A percentile compares a stretch with the other conserved stretches of the same genome.
Evolutionary conservation across 169 alveolate genomes (phyloP).

Genomic region (Plasmodium coatneyi): DNA sequence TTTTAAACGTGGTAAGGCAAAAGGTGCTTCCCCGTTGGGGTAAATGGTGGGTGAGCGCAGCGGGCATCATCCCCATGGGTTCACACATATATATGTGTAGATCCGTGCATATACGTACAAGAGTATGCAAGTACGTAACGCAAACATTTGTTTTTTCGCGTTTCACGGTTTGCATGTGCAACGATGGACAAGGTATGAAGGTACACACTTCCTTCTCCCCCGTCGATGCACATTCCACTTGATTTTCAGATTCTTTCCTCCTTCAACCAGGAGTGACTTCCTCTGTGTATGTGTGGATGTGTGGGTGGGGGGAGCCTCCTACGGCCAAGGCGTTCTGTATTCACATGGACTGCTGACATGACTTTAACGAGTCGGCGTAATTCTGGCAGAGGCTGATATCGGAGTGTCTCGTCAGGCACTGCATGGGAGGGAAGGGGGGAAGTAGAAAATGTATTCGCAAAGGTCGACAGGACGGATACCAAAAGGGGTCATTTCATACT

Average conservation of each 20-base stretch:
- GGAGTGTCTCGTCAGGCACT: constrained; percentile 72
- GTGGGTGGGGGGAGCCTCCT: not conserved
- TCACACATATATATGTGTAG: not conserved
- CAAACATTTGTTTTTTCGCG: not conserved
- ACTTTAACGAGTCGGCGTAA: constrained; percentile 69
- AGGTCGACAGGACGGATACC: not conserved
- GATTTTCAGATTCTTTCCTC: not conserved
- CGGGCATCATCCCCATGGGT: not conserved
- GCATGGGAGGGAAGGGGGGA: not conserved
- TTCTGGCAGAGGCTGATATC: constrained; percentile 73
- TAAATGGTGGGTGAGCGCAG: not conserved
- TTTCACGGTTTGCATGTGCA: not conserved
- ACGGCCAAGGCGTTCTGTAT: not conserved
- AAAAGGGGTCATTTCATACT: not conserved
- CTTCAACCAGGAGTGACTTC: not conserved
- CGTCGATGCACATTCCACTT: not conserved
- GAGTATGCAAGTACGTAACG: not conserved
- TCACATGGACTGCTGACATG: constrained; percentile 74
- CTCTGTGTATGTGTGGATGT: no score
- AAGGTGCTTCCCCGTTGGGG: not conserved
- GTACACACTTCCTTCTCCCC: not conserved
- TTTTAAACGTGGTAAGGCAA: not conserved
- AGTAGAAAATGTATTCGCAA: not conserved
- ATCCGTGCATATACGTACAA: not conserved
- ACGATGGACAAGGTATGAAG: not conserved